phyloP scores from a whole-genome alignment of 768 basidiomycete genomes.

The Tylopilus balloui region DNA sequence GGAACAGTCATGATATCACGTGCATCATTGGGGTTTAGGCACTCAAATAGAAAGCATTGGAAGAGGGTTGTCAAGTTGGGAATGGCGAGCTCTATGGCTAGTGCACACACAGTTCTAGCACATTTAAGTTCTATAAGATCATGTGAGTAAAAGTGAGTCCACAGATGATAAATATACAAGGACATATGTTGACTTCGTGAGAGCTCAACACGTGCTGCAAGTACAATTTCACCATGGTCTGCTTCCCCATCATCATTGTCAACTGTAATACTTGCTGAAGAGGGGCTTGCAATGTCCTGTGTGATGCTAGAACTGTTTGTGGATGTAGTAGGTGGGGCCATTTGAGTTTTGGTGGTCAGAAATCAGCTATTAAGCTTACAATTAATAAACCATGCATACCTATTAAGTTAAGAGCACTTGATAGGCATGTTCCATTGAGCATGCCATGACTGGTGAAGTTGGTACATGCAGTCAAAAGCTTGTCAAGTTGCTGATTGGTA shows the following conservation, averaged over 20 bases:
- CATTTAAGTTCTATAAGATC: background rate
- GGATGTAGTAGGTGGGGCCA: background rate
- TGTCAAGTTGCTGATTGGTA: conserved; percentile 28
- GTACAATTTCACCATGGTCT: background rate
- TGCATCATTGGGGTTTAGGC: conserved; percentile 9
- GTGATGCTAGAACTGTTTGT: background rate
- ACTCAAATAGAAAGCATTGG: conserved; percentile 2
- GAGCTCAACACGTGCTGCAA: background rate
- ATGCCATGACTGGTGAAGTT: conserved; percentile 23
- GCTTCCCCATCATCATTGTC: background rate
- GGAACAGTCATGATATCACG: background rate
- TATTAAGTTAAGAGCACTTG: background rate
- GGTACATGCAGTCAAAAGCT: conserved; percentile 17
- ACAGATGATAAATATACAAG: background rate
- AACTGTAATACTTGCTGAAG: background rate
- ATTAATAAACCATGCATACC: background rate
- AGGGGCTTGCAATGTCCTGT: background rate
- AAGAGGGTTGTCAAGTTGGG: background rate
- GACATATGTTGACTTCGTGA: background rate
- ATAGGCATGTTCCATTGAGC: conserved; percentile 13
- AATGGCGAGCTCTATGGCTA: conserved; percentile 1
- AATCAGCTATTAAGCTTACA: background rate
- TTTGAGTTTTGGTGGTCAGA: background rate
- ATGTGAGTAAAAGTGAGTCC: background rate
- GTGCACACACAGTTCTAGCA: background rate